A percentile compares a stretch with the other conserved stretches of the same genome.
These are phyloP conservation scores for Boletus sp. DNA, from an alignment of 768 basidiomycete genomes.

Conservation along the genomic window DNA sequence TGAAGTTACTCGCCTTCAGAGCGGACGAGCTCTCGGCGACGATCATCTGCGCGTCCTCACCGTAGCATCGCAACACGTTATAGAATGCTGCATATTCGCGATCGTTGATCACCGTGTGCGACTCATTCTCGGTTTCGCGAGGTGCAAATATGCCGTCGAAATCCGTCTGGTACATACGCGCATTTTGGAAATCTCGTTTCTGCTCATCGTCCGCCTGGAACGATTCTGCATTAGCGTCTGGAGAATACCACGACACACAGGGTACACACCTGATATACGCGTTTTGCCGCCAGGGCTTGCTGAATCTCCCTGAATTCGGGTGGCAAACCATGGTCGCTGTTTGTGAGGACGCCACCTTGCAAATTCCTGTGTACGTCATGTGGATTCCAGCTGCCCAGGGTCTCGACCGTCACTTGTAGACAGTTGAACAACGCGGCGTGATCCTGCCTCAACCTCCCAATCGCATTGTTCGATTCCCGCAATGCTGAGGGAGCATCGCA, in stretches of 20 bases:
- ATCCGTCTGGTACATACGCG: not conserved
- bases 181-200: no score
- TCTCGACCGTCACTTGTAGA: not conserved
- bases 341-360: not conserved
- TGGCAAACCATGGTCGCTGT: not conserved
- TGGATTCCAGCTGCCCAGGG: not conserved
- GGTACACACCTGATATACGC: not conserved
- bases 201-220: no score
- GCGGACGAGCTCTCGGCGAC: no score
- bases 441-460: not conserved
- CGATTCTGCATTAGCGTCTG: not conserved
- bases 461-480: not conserved
- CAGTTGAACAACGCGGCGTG: not conserved
- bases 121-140: rapidly evolving
- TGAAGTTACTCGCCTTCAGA: no score
- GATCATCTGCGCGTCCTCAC: no score
- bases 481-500: not conserved
- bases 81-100: no score
- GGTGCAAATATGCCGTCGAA: not conserved
- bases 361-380: not conserved
- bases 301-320: not conserved
- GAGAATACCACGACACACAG: not conserved
- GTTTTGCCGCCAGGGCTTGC: not conserved
- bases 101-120: no score
- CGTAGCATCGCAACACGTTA: no score